Conservation (phyloP, 1,139 yeast genomes). For the Yamadazyma dushanensis region DNA sequence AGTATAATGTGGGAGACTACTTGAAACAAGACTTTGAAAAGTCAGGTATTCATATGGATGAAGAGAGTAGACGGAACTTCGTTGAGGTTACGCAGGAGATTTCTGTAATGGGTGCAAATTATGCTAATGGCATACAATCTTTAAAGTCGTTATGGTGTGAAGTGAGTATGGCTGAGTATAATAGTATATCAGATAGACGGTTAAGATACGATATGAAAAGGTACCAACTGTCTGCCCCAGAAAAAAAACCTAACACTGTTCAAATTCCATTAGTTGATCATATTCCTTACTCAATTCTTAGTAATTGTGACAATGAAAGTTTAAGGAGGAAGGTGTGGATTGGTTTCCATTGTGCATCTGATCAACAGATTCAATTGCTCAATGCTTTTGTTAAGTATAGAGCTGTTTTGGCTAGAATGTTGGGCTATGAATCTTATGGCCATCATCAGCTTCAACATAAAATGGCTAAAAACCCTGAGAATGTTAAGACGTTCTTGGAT, state of each 20-base stretch:
- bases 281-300: constrained; percentile 64
- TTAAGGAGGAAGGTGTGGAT: constrained; percentile 75
- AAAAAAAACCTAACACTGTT: constrained; percentile 12
- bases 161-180: constrained; percentile 32
- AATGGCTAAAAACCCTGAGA: constrained; percentile 82
- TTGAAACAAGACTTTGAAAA: constrained; percentile 83
- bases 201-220: constrained; percentile 28
- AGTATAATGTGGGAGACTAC: constrained; percentile 76
- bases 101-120: constrained; percentile 79
- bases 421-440: constrained; percentile 73
- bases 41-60: constrained; percentile 85
- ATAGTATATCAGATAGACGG: constrained; percentile 22
- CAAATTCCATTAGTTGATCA: constrained; percentile 68
- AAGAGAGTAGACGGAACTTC: constrained; percentile 64
- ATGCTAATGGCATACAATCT: constrained; percentile 57
- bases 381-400: constrained; percentile 64
- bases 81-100: constrained; percentile 80
- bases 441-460: constrained; percentile 85
- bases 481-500: constrained; percentile 68
- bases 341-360: constrained; percentile 60
- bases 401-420: constrained; percentile 67
- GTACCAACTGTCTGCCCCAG: constrained; percentile 25
- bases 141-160: constrained; percentile 41
- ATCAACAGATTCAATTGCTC: constrained; percentile 59
- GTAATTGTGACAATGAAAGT: constrained; percentile 55